A percentile compares a stretch with the other conserved stretches of the same genome.
Evolutionary conservation across 257 asterid species (phyloP).

Genomic region (Plantago major): DNA sequence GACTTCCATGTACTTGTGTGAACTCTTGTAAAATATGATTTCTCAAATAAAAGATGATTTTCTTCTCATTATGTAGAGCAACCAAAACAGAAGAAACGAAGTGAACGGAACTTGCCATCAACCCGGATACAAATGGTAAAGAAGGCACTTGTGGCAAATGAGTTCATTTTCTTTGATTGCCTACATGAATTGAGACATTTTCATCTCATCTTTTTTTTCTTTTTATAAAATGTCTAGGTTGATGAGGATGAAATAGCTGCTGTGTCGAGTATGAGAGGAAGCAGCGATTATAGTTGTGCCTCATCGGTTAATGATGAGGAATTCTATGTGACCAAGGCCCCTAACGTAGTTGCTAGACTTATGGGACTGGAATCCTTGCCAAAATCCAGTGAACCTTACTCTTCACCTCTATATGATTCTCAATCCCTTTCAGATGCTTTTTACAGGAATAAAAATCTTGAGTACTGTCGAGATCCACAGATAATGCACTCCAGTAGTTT

Average conservation of each 20-base stretch:
- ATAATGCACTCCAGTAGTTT: constrained; percentile 33
- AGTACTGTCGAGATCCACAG: constrained; percentile 32
- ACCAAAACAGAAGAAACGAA: constrained; percentile 79
- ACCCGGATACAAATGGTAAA: constrained; percentile 58
- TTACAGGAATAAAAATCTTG: constrained; percentile 29
- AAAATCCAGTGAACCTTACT: constrained; percentile 49
- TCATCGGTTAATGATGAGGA: constrained; percentile 82
- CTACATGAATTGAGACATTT: background rate
- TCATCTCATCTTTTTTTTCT: background rate
- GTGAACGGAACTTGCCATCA: constrained; percentile 57
- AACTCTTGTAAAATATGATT: background rate
- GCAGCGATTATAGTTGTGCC: constrained; percentile 72
- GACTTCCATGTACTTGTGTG: background rate
- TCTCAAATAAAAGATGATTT: background rate
- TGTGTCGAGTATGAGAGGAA: constrained; percentile 53
- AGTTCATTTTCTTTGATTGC: background rate
- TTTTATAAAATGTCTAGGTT: constrained; percentile 30
- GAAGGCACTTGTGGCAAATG: background rate
- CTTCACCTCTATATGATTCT: constrained; percentile 50
- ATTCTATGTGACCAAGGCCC: constrained; percentile 42
- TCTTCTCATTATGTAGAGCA: constrained; percentile 42
- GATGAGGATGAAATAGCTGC: constrained; percentile 53
- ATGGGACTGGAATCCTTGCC: constrained; percentile 94
- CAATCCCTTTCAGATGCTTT: constrained; percentile 46
- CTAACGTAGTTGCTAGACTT: constrained; percentile 88